Evolutionary conservation across 1,284 basidiomycete genomes (phyloP).

Genomic region (Apiotrichum sp.): DNA sequence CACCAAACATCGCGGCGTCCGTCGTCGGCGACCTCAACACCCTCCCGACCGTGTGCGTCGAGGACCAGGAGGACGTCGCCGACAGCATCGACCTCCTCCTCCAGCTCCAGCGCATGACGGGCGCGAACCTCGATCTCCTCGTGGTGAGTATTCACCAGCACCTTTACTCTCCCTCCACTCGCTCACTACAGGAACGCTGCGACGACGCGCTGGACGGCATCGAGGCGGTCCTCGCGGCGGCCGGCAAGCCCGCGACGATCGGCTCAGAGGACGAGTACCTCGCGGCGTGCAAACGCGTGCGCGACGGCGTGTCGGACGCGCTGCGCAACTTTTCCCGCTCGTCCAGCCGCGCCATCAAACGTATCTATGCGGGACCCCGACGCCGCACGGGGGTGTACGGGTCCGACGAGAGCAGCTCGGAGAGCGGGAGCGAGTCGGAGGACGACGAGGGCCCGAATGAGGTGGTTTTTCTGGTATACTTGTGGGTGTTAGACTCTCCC

Average conservation of each 20-base stretch:
- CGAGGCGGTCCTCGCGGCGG: slow-evolving; percentile 25
- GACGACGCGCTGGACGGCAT: slow-evolving; percentile 41
- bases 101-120: slow-evolving; percentile 73
- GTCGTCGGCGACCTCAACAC: slow-evolving; percentile 50
- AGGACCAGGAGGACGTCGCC: slow-evolving; percentile 52
- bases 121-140: slow-evolving; percentile 66
- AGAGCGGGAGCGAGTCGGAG: slow-evolving; percentile 8
- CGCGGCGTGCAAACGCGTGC: slow-evolving; percentile 37
- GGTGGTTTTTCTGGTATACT: slow-evolving; percentile 76
- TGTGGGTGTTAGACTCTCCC: slow-evolving; percentile 53
- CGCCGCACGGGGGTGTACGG: slow-evolving; percentile 27
- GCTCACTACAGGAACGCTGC: slow-evolving; percentile 24
- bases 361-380: slow-evolving; percentile 58
- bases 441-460: slow-evolving; percentile 45
- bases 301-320: slow-evolving; percentile 61
- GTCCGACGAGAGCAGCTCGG: neutral
- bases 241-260: slow-evolving; percentile 23
- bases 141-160: slow-evolving; percentile 54
- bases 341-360: slow-evolving; percentile 71
- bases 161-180: neutral
- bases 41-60: slow-evolving; percentile 14
- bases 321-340: slow-evolving; percentile 58
- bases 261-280: slow-evolving; percentile 52
- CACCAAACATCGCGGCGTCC: slow-evolving; percentile 13
- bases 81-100: slow-evolving; percentile 72